phyloP scores from a whole-genome alignment of 176 grass and related monocot genomes.

The Triticum aestivum region IWGSC_CS_RefSeq_v2.1 NC_057808.1:257640189-257640688 shows the following conservation, averaged over 20 bases:
- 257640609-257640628: neutral
- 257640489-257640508: neutral
- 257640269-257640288: conserved; percentile 91
- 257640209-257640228: conserved; percentile 52
- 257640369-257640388: neutral
- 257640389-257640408: neutral
- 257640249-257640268: conserved; percentile 81
- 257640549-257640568: neutral
- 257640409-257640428: neutral
- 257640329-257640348: neutral
- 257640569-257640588: neutral
- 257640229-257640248: conserved; percentile 64
- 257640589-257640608: neutral
- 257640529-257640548: neutral
- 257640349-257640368: neutral
- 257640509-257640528: neutral
- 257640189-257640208: neutral
- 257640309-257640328: neutral
- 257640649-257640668: neutral
- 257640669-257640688: neutral
- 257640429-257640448: neutral
- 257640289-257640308: conserved; percentile 65
- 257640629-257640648: neutral
- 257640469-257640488: neutral
- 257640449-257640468: neutral